Base-by-base conservation (phyloP, 305 asterid species). In the Caryopteris hybrid region DNA sequence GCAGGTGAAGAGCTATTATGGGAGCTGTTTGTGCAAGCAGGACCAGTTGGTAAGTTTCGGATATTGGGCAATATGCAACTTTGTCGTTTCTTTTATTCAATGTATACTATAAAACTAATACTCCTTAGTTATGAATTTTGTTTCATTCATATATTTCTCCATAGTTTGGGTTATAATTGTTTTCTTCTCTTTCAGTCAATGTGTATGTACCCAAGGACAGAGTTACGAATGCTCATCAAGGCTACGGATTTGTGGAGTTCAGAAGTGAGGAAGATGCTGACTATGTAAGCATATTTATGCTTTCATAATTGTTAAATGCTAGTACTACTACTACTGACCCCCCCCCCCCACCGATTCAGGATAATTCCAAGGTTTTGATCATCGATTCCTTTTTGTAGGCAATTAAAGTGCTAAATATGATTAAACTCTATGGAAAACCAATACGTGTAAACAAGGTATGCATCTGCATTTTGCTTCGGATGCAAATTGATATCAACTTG, bases 191-290 rank as follows among this genome's bases (percentile, higher is more conserved):
- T 69, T 46, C 79, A 92, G 97, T 92, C 57, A 92, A 90, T 74
- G 98, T 92, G 50, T 92, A 92, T 76, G 98, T 92, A 64, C 98
- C 98, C 59, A 92, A 92, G 79, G 98, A 92, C 73, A 84, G 97
- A 84, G 97, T 92, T 61, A 89, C 98, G 50, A 86, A 80, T 81
- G 88, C 96, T 41, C 97, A 90, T 83, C 96, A 92, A 80, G 97
- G 97, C 21, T 92, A 92, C 25, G 97, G 96, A 55, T 90, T 90
- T 83, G 97, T 90, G 75, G 98, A 92, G 81, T 92, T 92, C 72
- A 87, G 96, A 70, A 86, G 97, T 62, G 98, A 92, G 83, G 98
- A 92, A 79, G 98, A 90, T 85, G 98, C 98, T 20, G 97, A 92
- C 71, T 92, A 92, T 78, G 98, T 90, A 80, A 67, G 87, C 68